Evolutionary conservation across 805 yeast species (phyloP), one percentile per base, ranked within the genome.

Genomic region (Pichia exigua): DNA sequence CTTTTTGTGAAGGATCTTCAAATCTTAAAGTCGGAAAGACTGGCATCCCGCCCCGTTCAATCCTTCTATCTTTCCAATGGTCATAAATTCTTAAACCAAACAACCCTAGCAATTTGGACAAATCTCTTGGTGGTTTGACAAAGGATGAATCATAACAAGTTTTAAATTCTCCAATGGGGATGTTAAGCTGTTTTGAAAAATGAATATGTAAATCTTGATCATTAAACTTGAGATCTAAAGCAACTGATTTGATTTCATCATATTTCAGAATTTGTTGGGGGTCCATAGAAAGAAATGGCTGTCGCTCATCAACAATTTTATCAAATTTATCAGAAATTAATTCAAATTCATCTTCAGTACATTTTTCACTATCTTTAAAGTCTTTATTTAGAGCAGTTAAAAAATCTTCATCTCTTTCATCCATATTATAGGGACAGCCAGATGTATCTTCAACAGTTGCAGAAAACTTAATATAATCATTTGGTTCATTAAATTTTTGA

Each of bases 391-490:
- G 59, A 13, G 71, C 63, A 3, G 61, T 65, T 47, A 89, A 68
- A 61, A 85, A 92, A 52, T 67, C 79, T 35, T 82, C 95, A 68
- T 94, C 99, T 9, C 60, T 75, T 66, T 92, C 98, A 68, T 94
- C 98, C 86, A 94, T 81, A 67, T 83, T 83, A 68, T 91, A 94
- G 20, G 82, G 82, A 45, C 85, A 81, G 1, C 97, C 97, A 20
- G 82, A 75, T 22, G 95, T 87, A 65, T 94, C 98, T 63, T 94
- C 98, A n/a, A 92, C 94, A 0, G 97, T 92, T 6, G 96, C 95
- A 42, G 95, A 86, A 60, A 87, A 87, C 59, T 89, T 85, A 51
- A 94, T 87, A 65, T 90, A 92, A 12, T 86, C 74, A 21, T 81
- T 80, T 0, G 98, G 96, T 55, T 82, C 83, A 4, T 65, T 65